Percentiles rank a stretch among this genome's conserved stretches.
These are phyloP conservation scores for Thelonectria blattea DNA, from an alignment of 2,329 filamentous ascomycete genomes.

Conservation along the genomic window DNA sequence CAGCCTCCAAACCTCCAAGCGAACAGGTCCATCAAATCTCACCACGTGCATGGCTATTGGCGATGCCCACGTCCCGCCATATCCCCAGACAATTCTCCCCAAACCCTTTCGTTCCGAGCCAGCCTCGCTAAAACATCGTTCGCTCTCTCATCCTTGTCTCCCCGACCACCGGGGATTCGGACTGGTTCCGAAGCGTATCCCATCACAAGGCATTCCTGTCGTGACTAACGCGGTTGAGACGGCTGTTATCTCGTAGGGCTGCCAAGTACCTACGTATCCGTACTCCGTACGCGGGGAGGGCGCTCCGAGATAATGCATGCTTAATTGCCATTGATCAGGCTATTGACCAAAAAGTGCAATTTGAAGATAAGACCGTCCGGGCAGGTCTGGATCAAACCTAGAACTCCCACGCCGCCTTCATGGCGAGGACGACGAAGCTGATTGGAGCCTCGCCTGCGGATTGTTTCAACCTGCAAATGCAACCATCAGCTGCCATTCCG, in stretches of 20 bases:
- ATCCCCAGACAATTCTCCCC: not conserved
- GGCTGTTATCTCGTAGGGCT: not conserved
- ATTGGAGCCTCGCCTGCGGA: not conserved
- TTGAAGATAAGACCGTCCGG: not conserved
- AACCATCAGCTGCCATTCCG: slow-evolving; percentile 4
- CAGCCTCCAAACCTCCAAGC: not conserved
- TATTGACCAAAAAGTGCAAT: not conserved
- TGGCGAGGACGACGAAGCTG: not conserved
- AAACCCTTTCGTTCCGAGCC: not conserved
- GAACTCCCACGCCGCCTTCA: not conserved
- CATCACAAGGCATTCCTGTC: not conserved
- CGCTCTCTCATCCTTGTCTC: not conserved
- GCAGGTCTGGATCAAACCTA: not conserved
- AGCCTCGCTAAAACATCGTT: not conserved
- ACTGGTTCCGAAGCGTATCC: not conserved
- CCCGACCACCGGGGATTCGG: not conserved
- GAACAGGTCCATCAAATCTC: slow-evolving; percentile 25
- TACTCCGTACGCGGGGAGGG: not conserved
- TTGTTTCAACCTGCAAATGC: not conserved
- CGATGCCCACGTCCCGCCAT: not conserved
- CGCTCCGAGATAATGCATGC: not conserved
- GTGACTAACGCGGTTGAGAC: not conserved
- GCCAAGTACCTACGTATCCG: too few species aligned
- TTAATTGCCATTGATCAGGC: not conserved
- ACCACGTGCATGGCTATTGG: slow-evolving; percentile 17